A percentile compares a stretch with the other conserved stretches of the same genome.
Conservation (phyloP, 495 filamentous ascomycete species). For the Zalerion maritima region DNA sequence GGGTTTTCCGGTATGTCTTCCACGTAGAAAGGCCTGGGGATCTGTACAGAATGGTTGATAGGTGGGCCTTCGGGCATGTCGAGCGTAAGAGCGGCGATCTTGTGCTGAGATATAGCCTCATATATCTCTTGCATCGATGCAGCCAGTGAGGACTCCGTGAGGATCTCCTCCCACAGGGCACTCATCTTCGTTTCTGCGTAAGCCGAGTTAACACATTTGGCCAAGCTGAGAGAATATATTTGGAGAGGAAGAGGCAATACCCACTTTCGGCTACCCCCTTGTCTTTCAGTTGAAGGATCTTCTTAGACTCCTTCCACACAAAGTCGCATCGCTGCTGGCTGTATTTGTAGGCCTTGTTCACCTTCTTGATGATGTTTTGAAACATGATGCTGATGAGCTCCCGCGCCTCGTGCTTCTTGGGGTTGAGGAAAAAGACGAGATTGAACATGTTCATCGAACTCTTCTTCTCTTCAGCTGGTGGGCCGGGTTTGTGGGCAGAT, state of each 20-base stretch:
- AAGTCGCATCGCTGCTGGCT: conserved; percentile 78
- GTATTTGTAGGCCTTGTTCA: conserved; percentile 77
- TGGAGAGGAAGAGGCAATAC: conserved; percentile 13
- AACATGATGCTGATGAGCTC: conserved; percentile 66
- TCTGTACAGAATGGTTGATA: conserved; percentile 65
- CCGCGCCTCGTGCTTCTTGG: conserved; percentile 60
- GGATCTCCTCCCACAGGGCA: conserved; percentile 51
- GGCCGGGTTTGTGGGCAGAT: conserved; percentile 17
- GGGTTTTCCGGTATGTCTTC: conserved; percentile 53
- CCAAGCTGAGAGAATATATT: conserved; percentile 1
- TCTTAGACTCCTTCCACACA: conserved; percentile 73
- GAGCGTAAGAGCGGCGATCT: conserved; percentile 50
- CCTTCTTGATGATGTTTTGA: conserved; percentile 74
- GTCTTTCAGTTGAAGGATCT: conserved; percentile 61
- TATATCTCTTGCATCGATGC: conserved; percentile 70
- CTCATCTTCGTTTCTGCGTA: conserved; percentile 36
- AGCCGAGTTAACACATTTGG: conserved; percentile 7
- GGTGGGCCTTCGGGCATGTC: conserved; percentile 29
- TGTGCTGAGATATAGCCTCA: conserved; percentile 63
- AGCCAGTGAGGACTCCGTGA: conserved; percentile 63
- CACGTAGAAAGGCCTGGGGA: conserved; percentile 65
- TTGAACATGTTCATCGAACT: conserved; percentile 88
- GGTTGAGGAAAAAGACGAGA: conserved; percentile 79
- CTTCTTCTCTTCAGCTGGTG: conserved; percentile 40
- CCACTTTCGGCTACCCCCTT: conserved; percentile 62